Base-by-base conservation (phyloP, 2,329 filamentous ascomycete species). In the Tetracladium maxilliforme region DNA sequence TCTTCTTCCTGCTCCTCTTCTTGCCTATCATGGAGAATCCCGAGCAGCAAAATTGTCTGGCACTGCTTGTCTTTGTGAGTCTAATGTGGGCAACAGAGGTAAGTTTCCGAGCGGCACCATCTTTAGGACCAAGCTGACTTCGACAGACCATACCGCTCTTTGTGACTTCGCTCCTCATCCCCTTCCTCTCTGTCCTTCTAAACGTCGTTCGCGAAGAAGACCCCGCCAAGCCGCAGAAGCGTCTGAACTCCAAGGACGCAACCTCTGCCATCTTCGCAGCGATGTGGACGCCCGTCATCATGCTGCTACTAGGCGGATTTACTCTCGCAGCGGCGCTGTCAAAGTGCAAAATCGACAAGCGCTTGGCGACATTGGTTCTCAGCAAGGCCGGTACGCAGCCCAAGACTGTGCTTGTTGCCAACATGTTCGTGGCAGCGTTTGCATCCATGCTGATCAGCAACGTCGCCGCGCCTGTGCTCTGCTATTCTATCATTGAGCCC, bases 251-350 rank as follows among this genome's bases (percentile, higher is more conserved):
- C 4, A 86, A 86, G 46, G 65, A 71, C 21, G 86, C 90, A 1
- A 82, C 87, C 0, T 61, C 68, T 15, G 87, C 79, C 41, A 78
- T 94, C 30, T 95, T 98, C 41, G 65, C 83, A 5, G 77, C 90
- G 14, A 98, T 98, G 90, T 98, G 90, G 90, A 94, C 87, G 4
- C 87, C 90, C 0, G 90, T 98, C 28, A 98, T 98, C 38, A 95
- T 98, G 90, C 70, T 98, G 10, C 62, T 98, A 13, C 71, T 98
- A 1, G 90, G 90, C 38, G 90, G 90, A 16, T 98, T 98, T 44
- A 93, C 90, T 3, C 76, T 98, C 27, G 90, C 90, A 7, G 90
- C 90, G 1, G 92, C 90, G 1, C 55, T 98, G 28, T 93, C 84
- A 24, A 98, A 98, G 49, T 93, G 92, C 51, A 90, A 86, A 38